phyloP scores from a whole-genome alignment of 1,284 basidiomycete species.

The Ceratobasidium sp. region DNA sequence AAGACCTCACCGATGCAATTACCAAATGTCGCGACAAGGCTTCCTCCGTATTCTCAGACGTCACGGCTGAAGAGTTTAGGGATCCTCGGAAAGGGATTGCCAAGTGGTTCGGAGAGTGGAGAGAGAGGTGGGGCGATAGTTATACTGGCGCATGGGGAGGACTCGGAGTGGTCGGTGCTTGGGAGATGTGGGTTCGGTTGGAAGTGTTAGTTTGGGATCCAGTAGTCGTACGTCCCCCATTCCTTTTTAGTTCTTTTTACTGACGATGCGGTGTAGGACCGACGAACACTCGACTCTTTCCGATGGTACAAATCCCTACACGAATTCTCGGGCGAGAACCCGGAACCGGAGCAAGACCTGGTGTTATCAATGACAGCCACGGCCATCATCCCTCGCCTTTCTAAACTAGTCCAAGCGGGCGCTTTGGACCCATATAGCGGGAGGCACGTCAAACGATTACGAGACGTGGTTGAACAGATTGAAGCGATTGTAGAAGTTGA shows the following conservation, averaged over 20 bases:
- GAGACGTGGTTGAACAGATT: slow-evolving; percentile 81
- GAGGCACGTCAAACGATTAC: slow-evolving; percentile 64
- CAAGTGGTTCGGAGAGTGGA: slow-evolving; percentile 80
- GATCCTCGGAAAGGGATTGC: slow-evolving; percentile 77
- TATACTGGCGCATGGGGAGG: slow-evolving; percentile 90
- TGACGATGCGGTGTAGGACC: slow-evolving; percentile 54
- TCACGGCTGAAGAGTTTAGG: slow-evolving; percentile 82
- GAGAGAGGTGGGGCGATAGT: slow-evolving; percentile 74
- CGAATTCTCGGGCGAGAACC: slow-evolving; percentile 70
- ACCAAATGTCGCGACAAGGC: slow-evolving; percentile 60
- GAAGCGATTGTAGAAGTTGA: slow-evolving; percentile 74
- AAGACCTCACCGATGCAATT: slow-evolving; percentile 73
- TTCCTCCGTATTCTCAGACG: slow-evolving; percentile 71
- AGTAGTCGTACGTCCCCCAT: slow-evolving; percentile 63
- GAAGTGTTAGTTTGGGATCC: slow-evolving; percentile 90
- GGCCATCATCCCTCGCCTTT: slow-evolving; percentile 76
- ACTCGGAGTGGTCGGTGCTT: slow-evolving; percentile 84
- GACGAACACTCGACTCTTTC: slow-evolving; percentile 74
- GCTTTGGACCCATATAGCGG: slow-evolving; percentile 82
- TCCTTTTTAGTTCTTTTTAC: slow-evolving; percentile 10
- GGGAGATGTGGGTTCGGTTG: slow-evolving; percentile 93
- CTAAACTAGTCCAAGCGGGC: slow-evolving; percentile 71
- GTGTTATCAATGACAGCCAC: slow-evolving; percentile 86
- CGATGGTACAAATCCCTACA: slow-evolving; percentile 81
- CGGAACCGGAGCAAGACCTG: slow-evolving; percentile 76